These are phyloP conservation scores for Ascochyta lentis DNA, from an alignment of 2,329 filamentous ascomycete species.

Conservation along the genomic window DNA sequence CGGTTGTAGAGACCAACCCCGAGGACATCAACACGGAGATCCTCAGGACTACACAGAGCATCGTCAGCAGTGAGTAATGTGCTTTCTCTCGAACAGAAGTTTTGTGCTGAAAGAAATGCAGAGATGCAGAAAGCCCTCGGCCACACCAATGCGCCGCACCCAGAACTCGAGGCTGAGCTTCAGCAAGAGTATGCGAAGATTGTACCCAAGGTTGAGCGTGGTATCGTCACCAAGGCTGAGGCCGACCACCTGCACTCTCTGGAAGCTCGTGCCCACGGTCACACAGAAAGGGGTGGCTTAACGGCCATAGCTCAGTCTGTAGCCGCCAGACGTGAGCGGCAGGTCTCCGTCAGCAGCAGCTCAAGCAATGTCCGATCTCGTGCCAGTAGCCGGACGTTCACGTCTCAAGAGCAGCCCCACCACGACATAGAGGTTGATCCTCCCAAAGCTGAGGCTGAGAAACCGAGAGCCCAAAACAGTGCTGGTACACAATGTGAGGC, in stretches of 20 bases:
- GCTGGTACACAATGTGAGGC: slow-evolving; percentile 46
- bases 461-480: slow-evolving; percentile 43
- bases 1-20: slow-evolving; percentile 33
- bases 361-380: slow-evolving; percentile 14
- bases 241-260: slow-evolving; percentile 52
- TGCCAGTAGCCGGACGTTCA: slow-evolving; percentile 20
- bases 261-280: slow-evolving; percentile 47
- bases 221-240: slow-evolving; percentile 48
- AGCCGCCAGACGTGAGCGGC: slow-evolving; percentile 39
- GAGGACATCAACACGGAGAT: slow-evolving; percentile 35
- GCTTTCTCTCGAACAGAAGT: too few relatives aligned
- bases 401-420: slow-evolving; percentile 38
- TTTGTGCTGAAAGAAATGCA: slow-evolving; percentile 20
- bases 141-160: slow-evolving; percentile 33
- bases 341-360: slow-evolving; percentile 24
- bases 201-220: slow-evolving; percentile 41
- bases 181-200: slow-evolving; percentile 41
- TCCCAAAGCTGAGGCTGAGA: slow-evolving; percentile 37
- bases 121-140: slow-evolving; percentile 42
- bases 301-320: slow-evolving; percentile 51
- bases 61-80: slow-evolving; percentile 38
- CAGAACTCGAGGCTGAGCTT: slow-evolving; percentile 39
- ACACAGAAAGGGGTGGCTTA: slow-evolving; percentile 46
- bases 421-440: slow-evolving; percentile 42
- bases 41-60: slow-evolving; percentile 32